These are phyloP conservation scores for Aristolochia californica DNA, from an alignment of 164 flowering plant species.

Conservation along the genomic window DNA sequence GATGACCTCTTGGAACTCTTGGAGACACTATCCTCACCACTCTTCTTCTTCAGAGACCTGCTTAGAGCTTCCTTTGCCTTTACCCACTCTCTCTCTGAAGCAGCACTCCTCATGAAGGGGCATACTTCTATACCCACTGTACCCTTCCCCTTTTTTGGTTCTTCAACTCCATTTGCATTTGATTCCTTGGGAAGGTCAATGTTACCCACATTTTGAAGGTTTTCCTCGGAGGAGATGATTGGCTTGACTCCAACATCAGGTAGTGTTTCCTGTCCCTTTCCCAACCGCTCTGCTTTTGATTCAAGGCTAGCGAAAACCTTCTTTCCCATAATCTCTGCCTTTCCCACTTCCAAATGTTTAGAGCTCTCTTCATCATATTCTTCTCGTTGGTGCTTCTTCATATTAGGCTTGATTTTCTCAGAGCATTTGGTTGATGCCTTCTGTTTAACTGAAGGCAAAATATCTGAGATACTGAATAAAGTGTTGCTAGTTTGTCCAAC, in stretches of 20 bases:
- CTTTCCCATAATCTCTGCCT: conserved; percentile 6
- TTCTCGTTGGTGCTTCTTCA: background rate
- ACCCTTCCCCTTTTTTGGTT: conserved; percentile 1
- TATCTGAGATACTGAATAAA: conserved; percentile 54
- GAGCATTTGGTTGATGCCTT: conserved; percentile 5
- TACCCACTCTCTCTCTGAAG: conserved; percentile 62
- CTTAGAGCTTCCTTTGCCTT: conserved; percentile 47
- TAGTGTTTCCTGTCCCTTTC: conserved; percentile 5
- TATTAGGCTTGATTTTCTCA: background rate
- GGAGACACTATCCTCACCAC: background rate
- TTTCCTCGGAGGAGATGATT: conserved; percentile 1
- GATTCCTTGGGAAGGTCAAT: background rate
- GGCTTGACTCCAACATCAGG: background rate
- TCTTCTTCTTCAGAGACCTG: conserved; percentile 35
- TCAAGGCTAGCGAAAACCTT: background rate
- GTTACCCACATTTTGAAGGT: conserved; percentile 3
- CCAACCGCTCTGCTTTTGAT: background rate
- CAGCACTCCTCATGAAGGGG: conserved; percentile 54
- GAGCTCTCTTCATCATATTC: conserved; percentile 8
- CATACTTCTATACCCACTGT: conserved; percentile 28
- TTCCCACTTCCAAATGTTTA: conserved; percentile 5
- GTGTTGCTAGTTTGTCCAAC: conserved; percentile 25
- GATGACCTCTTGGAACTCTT: conserved; percentile 1
- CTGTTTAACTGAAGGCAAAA: conserved; percentile 28
- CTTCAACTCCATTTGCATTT: conserved; percentile 7